phyloP scores from a whole-genome alignment of 1,139 yeast species.

The Candida sp. region DNA sequence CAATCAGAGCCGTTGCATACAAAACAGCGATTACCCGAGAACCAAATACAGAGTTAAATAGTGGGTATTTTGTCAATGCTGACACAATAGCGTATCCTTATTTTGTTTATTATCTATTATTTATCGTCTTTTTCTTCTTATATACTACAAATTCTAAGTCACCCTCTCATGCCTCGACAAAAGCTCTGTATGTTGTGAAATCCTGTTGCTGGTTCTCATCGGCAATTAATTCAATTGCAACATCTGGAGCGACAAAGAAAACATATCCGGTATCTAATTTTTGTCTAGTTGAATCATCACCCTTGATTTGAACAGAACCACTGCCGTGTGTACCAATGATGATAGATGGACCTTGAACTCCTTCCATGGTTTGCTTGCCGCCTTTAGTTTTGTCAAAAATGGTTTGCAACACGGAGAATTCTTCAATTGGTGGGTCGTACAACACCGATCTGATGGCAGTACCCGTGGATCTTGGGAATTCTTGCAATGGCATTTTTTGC shows the following conservation, averaged over 20 bases:
- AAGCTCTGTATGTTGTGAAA: slow-evolving; percentile 87
- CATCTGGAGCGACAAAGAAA: slow-evolving; percentile 82
- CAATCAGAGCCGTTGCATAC: not conserved
- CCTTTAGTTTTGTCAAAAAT: slow-evolving; percentile 48
- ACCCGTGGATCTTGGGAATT: slow-evolving; percentile 69
- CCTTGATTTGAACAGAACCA: slow-evolving; percentile 58
- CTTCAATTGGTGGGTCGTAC: slow-evolving; percentile 97
- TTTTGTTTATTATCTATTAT: not conserved
- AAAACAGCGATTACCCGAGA: too few species aligned
- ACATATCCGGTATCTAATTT: slow-evolving; percentile 68
- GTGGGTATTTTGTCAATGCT: too few species aligned
- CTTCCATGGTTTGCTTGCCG: slow-evolving; percentile 53
- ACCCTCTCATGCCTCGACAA: slow-evolving; percentile 61
- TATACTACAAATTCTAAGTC: not conserved
- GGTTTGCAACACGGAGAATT: slow-evolving; percentile 89
- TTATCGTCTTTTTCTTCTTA: not conserved
- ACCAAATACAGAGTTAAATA: too few species aligned
- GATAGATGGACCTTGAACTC: slow-evolving; percentile 87
- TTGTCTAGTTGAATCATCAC: slow-evolving; percentile 32
- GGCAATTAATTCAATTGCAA: slow-evolving; percentile 63
- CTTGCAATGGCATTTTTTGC: slow-evolving; percentile 82
- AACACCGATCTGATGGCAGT: slow-evolving; percentile 64
- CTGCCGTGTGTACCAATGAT: slow-evolving; percentile 81
- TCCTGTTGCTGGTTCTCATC: slow-evolving; percentile 39
- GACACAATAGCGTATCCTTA: too few species aligned